Evolutionary conservation across 306 rosid genomes (phyloP), one percentile per base, ranked within the genome.

Genomic region (Cicer yamashitae): DNA sequence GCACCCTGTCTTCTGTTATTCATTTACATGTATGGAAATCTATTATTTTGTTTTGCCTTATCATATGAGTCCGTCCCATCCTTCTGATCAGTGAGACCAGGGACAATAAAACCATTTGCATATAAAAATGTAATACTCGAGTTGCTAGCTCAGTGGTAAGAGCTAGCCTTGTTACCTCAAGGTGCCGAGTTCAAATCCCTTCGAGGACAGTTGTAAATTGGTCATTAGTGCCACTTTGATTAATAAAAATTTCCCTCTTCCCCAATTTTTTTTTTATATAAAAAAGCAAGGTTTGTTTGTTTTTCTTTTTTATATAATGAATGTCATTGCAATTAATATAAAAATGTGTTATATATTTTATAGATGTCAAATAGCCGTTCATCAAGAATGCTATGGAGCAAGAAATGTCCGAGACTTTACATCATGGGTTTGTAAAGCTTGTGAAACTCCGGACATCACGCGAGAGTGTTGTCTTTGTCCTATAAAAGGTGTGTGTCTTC

Each of bases 311-410:
- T 50, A 18, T 50, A 15, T 41, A 43, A 57, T 71, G 48, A 39
- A 48, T 45, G 67, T 3, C 30, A 54, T 52, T 72, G 25, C 59
- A 72, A 71, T 30, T 82, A 67, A 60, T 73, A 30, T 73, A 48
- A 2, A 74, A 38, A 67, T 50, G 37, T 9, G 38, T 50, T 73
- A 14, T 67, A 17, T 78, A 58, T 85, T 54, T 43, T 71, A 53
- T 87, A 93, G 98, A 84, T 90, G 96, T 83, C 98, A 90, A 83
- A 86, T 90, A 78, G 98, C 96, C 0, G 96, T 93, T 73, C 96
- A 93, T 89, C 96, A 93, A 83, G 96, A 93, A 82, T 93, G 98
- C 85, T 93, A 93, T 68, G 96, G 98, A 68, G 96, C 98, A 76
- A 85, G 94, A 85, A 83, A 90, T 79, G 96, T 90, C 76, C 86